Evolutionary conservation across 169 alveolate species (phyloP), one percentile per base, ranked within the genome.

Genomic region (Plasmodium blacklocki): DNA sequence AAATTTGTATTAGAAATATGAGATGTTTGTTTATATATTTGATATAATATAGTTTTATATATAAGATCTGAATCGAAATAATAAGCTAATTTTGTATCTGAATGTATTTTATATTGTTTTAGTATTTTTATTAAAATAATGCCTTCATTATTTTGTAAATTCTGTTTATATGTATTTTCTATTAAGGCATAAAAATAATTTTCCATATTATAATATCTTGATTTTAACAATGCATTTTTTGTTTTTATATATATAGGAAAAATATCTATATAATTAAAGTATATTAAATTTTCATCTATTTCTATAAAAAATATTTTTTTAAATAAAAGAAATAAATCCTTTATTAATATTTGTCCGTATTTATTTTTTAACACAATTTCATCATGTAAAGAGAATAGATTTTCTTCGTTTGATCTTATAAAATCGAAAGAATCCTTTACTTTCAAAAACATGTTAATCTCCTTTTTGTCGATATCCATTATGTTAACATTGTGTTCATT

Each of bases 201-300:
- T 66, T 72, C 88, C 72, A 58, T 72, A 43, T 73, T 72, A 52
- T 72, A 86, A 47, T 54, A 29, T 43, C 62, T 62, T 9, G 92
- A 86, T 59, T 86, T 86, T 50, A 45, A 59, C 7, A 74, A 43
- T 39, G 62, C 92, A 12, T 72, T 70, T 59, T 58, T 47, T 56
- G 88, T 86, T 29, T 43, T 72, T 59, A 86, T 32, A 72, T 86
- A 86, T 60, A 86, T 67, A 23, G 87, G 92, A 12, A 72, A 6
- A 18, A 86, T 14, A 43, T 86, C 78, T 1, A 86, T 86, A 60
- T 72, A 86, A 26, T 86, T 54, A 64, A 45, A 86, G 50, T 86
- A 86, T 62, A 71, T 15, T 58, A 26, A 47, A 5, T 60, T 12
- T 2, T 86, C 19, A 12, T n/a, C 45, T 0, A 54, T 15, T 86